phyloP scores from a whole-genome alignment of 108 stramenopile species.

The Cyclotella choctawhatcheeana region DNA sequence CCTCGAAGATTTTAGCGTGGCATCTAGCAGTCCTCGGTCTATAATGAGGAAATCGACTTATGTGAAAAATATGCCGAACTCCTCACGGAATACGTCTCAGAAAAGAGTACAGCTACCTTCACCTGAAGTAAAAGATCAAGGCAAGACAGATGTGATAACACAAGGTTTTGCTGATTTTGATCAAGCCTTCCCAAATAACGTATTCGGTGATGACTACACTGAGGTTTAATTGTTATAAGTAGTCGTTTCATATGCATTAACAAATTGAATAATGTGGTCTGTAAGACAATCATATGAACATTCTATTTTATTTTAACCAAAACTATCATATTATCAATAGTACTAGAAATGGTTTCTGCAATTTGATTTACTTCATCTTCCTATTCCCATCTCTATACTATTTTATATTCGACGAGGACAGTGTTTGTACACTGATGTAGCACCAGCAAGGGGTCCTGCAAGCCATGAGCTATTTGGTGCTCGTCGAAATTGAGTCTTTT shows the following conservation, averaged over 20 bases:
- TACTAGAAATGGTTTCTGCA: no score
- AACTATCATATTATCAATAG: no score
- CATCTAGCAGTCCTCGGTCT: background rate
- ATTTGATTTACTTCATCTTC: no score
- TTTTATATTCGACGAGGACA: background rate
- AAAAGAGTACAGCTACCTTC: background rate
- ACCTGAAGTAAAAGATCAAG: background rate
- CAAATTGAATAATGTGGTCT: background rate
- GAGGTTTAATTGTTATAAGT: conserved; percentile 6
- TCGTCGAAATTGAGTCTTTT: conserved; percentile 10
- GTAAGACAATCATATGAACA: no score
- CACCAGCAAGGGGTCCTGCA: conserved; percentile 16
- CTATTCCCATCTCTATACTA: background rate
- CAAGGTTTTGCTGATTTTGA: conserved; percentile 15
- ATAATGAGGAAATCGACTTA: conserved; percentile 12
- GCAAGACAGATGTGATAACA: background rate
- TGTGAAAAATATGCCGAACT: background rate
- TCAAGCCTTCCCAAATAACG: background rate
- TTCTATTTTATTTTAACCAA: no score
- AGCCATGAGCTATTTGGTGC: conserved; percentile 11
- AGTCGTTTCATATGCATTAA: background rate
- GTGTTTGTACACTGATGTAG: background rate
- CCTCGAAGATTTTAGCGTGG: background rate
- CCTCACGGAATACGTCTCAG: background rate
- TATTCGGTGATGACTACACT: background rate